Conservation (phyloP, 2,329 filamentous ascomycete genomes). For the Colletotrichum camelliae region DNA sequence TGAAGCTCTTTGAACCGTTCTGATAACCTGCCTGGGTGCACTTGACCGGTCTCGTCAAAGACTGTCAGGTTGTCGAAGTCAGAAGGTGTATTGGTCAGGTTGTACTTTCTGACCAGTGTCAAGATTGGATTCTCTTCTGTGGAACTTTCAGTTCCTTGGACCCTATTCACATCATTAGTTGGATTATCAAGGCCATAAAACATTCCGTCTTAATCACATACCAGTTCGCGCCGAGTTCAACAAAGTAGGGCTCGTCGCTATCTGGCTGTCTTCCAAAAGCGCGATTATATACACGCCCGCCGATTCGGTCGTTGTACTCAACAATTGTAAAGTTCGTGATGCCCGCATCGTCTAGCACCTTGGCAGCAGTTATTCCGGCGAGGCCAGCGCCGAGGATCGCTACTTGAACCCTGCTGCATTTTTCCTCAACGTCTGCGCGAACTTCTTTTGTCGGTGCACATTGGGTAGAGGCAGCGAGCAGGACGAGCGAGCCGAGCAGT, state of each 20-base stretch:
- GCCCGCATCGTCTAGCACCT: constrained; percentile 65
- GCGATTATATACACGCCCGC: constrained; percentile 64
- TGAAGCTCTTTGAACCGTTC: constrained; percentile 41
- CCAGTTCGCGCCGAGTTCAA: constrained; percentile 76
- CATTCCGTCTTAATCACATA: constrained; percentile 29
- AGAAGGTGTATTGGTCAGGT: constrained; percentile 60
- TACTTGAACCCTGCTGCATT: constrained; percentile 41
- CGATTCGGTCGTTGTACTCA: constrained; percentile 66
- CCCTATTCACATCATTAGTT: background rate
- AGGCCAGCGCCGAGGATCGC: constrained; percentile 62
- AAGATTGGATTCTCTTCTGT: constrained; percentile 64
- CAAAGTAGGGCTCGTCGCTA: constrained; percentile 54
- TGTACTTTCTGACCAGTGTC: constrained; percentile 64
- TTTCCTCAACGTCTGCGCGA: background rate
- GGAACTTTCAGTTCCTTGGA: constrained; percentile 26
- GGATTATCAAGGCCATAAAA: constrained; percentile 1
- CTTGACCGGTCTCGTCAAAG: constrained; percentile 62
- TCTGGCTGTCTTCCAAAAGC: constrained; percentile 56
- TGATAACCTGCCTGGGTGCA: constrained; percentile 47
- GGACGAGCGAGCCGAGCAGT: background rate
- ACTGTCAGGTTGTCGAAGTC: constrained; percentile 64
- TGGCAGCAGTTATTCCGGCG: constrained; percentile 68
- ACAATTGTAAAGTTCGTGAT: constrained; percentile 69
- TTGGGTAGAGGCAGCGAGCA: background rate
- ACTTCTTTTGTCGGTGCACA: background rate